These are phyloP conservation scores for Pseudotsuga menziesii DNA, from an alignment of 75 land plant genomes.

Conservation along the genomic window DNA sequence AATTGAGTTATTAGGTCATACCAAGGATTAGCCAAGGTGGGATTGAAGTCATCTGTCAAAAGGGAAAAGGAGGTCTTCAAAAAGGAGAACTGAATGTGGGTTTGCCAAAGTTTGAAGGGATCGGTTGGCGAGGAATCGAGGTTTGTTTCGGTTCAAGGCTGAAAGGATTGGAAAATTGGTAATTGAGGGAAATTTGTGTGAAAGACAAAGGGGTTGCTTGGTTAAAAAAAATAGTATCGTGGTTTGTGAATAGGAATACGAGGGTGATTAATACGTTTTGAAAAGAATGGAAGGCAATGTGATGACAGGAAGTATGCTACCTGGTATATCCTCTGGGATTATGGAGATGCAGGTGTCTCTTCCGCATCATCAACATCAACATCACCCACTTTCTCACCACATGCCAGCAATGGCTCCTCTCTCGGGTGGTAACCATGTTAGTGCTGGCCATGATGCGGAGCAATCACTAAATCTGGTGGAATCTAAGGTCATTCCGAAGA, in stretches of 20 bases:
- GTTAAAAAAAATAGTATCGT: neutral
- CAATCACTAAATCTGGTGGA: neutral
- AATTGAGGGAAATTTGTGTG: neutral
- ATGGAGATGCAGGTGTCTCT: constrained; percentile 12
- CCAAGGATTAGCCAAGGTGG: too few relatives aligned
- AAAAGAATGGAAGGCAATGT: constrained; percentile 19
- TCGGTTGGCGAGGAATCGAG: neutral
- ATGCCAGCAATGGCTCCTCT: constrained; percentile 15
- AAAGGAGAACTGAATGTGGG: neutral
- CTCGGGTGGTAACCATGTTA: constrained; percentile 11
- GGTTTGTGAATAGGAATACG: neutral
- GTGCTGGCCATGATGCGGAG: neutral
- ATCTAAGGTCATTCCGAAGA: neutral
- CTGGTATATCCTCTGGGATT: constrained; percentile 17
- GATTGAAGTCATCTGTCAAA: neutral
- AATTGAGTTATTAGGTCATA: too few relatives aligned
- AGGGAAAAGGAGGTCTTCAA: neutral
- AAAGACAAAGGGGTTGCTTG: neutral
- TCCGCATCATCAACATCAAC: constrained; percentile 12
- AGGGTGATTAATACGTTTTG: neutral
- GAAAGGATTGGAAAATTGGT: neutral
- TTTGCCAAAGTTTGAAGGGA: neutral
- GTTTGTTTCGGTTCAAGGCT: neutral
- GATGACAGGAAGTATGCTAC: constrained; percentile 11
- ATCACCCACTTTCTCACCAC: constrained; percentile 9